A percentile compares a stretch with the other conserved stretches of the same genome.
These are phyloP conservation scores for Verticillium longisporum DNA, from an alignment of 2,329 filamentous ascomycete genomes.

Conservation along the genomic window DNA sequence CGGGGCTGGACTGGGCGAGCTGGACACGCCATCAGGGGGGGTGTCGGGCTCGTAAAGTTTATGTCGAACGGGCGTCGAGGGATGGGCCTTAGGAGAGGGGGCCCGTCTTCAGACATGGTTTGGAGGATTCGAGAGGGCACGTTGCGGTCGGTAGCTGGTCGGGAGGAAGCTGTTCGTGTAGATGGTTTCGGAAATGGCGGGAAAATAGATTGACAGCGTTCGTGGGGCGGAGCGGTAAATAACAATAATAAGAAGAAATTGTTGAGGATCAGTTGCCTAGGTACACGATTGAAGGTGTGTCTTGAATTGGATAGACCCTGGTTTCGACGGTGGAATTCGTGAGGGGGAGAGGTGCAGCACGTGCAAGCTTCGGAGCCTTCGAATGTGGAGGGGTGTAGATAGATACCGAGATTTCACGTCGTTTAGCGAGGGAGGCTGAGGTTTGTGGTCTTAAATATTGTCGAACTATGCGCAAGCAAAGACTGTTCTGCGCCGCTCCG, in stretches of 20 bases:
- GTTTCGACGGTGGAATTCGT: not conserved
- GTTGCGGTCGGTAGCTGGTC: too few species aligned
- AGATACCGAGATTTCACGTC: not conserved
- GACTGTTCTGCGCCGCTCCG: not conserved
- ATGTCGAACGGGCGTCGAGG: slow-evolving; percentile 67
- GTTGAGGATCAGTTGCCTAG: not conserved
- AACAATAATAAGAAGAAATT: not conserved
- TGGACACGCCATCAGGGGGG: slow-evolving; percentile 28
- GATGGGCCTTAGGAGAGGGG: slow-evolving; percentile 59
- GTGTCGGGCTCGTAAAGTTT: slow-evolving; percentile 38
- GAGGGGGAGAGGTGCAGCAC: not conserved
- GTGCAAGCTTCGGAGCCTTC: not conserved
- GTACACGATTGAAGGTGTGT: not conserved
- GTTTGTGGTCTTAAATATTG: not conserved
- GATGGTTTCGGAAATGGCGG: not conserved
- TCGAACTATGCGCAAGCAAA: not conserved
- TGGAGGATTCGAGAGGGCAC: slow-evolving; percentile 1
- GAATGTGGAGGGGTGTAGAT: not conserved
- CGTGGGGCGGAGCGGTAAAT: too few species aligned
- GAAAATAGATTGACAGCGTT: not conserved
- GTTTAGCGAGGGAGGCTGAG: not conserved
- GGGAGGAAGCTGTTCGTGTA: not conserved
- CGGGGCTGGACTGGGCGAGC: slow-evolving; percentile 26
- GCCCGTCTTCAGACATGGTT: slow-evolving; percentile 34
- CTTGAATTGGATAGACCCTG: not conserved